Evolutionary conservation across 148 eudicot species (phyloP), one percentile per base, ranked within the genome.

Genomic region (Bassia scoparia): DNA sequence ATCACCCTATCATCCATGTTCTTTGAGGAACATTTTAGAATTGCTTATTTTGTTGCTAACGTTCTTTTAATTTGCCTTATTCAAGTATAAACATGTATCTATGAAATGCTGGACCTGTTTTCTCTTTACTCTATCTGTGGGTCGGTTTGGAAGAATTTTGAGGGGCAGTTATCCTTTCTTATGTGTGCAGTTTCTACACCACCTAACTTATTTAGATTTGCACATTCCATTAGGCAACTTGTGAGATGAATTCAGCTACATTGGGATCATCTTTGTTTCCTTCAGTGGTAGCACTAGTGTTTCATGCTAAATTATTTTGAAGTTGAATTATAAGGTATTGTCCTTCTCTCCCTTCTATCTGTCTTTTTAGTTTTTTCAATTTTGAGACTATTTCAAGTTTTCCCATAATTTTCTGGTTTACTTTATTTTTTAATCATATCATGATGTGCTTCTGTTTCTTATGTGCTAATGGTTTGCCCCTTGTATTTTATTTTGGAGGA

Each of bases 81-180:
- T 7, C 37, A 13, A 37, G 44, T 60, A 55, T n/a, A n/a, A n/a
- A 44, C 58, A 41, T 41, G 0, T 37, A 37, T 37, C 33, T 10
- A 14, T 59, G 12, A n/a, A n/a, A 69, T 87, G 74, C 80, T 91
- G 98, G 97, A 94, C 63, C 81, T 90, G 23, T 94, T 91, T 80
- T 97, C 98, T 24, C 85, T 94, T 44, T 79, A 75, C 82, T 88
- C 96, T 71, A 68, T 94, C 75, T 91, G 93, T 73, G 96, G 93
- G n/a, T 89, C 87, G 43, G 84, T 89, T 30, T 95, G 99, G 99
- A 89, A 85, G 74, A 89, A 91, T 71, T 80, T 87, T 23, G 99
- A 95, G 84, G 97, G 97, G 52, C 99, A 95, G 76, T 77, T 95
- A 54, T 95, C 99, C 74, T 88, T 93, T 81, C 90, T 95, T 26